Evolutionary conservation across 208 protist genomes (phyloP), one percentile per base, ranked within the genome.

Genomic region (Lotmaria passim): DNA sequence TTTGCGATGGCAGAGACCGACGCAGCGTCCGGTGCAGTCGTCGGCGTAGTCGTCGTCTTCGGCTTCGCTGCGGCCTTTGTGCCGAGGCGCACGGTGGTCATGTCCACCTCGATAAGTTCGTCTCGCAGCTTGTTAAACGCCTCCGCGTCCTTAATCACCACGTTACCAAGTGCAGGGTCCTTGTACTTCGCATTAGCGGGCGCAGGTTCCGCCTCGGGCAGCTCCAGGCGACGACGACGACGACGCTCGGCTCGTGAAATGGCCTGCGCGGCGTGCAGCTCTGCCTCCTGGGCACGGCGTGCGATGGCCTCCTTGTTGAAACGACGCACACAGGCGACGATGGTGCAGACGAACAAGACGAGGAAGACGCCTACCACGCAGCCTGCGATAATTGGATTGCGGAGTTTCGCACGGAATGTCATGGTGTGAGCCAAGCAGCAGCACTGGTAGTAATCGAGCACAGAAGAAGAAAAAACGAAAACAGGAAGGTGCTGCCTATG

Each of bases 381-480:
- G 38, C 12, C 10, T 1, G 56, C 56, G 23, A 61, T 47, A 38
- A 61, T 61, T 7, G 38, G 38, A 3, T 48, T 48, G 17, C 56
- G 34, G 56, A 34, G 56, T 3, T 48, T 44, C 14, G 50, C 2
- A 36, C 46, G 36, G 64, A 66, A 46, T 39, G 31, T 36, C 36
- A 23, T 44, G 43, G 38, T 14, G 66, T 3, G 26, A 46, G 15
- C n/a, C 2, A 46, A 46, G 14, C 15, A 3, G n/a, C 15, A 17
- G 36, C 12, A 48, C 12, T 24, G 0, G n/a, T 48, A 30, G 15
- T 51, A 28, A 53, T 15, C 15, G 8, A 72, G 38, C 36, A 21
- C 39, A 55, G 60, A 73, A 59, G 60, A 28, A 39, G 53, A 48
- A 70, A 68, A 55, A 68, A 36, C 55, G 38, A 71, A 23, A 19